phyloP scores from a whole-genome alignment of 2,329 filamentous ascomycete genomes.

The Colletotrichum tabaci region DNA sequence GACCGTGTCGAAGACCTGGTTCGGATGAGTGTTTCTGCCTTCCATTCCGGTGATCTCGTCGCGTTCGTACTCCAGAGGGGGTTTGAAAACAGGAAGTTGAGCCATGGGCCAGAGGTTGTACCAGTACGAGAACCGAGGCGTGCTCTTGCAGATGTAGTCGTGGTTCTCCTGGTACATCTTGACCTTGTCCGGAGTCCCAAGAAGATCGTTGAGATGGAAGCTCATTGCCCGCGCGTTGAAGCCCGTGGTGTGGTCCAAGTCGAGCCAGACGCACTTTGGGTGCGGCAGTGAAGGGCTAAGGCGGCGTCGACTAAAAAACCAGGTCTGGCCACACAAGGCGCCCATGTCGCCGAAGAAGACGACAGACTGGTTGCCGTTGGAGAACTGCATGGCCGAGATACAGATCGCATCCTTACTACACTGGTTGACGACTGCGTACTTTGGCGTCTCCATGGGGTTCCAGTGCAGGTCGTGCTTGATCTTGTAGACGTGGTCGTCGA shows the following conservation, averaged over 20 bases:
- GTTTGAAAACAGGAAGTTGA: constrained; percentile 47
- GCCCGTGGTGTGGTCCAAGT: constrained; percentile 39
- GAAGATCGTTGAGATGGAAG: constrained; percentile 45
- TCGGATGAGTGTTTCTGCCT: constrained; percentile 37
- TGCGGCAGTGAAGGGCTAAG: constrained; percentile 34
- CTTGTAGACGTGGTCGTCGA: constrained; percentile 20
- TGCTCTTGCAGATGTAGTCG: constrained; percentile 44
- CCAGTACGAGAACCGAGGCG: constrained; percentile 45
- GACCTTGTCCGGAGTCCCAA: constrained; percentile 39
- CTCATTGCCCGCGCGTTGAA: constrained; percentile 43
- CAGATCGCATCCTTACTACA: constrained; percentile 44
- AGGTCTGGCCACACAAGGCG: constrained; percentile 44
- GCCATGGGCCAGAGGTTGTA: constrained; percentile 40
- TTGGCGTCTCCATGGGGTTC: constrained; percentile 30
- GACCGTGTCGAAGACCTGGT: constrained; percentile 41
- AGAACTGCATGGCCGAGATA: constrained; percentile 43
- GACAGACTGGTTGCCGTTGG: constrained; percentile 39
- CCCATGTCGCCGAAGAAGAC: constrained; percentile 46
- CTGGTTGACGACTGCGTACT: constrained; percentile 42
- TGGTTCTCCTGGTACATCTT: constrained; percentile 39
- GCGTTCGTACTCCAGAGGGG: constrained; percentile 45
- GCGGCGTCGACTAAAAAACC: constrained; percentile 44
- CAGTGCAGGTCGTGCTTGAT: constrained; percentile 39
- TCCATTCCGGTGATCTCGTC: constrained; percentile 31
- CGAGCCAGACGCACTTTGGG: constrained; percentile 45